Evolutionary conservation across 352 stramenopile species (phyloP).

Genomic region (Phytophthora uliginosa): DNA sequence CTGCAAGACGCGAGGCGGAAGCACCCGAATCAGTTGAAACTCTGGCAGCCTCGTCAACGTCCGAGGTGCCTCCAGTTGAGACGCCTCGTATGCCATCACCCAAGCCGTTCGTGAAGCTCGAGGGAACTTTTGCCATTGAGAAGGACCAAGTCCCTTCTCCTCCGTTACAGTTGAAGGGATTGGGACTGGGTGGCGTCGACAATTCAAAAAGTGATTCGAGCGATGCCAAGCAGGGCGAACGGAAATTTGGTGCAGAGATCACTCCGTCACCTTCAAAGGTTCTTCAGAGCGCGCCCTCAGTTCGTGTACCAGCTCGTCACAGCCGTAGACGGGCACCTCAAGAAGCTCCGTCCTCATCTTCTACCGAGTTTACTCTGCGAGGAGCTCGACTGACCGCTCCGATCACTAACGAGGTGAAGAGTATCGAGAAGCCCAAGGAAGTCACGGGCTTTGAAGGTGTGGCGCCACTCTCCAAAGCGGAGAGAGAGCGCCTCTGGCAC

Average conservation of each 20-base stretch:
- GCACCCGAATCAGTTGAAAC: background rate
- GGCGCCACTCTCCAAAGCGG: slow-evolving; percentile 40
- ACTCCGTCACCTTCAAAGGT: background rate
- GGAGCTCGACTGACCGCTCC: slow-evolving; percentile 16
- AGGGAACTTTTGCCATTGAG: background rate
- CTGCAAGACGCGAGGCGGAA: slow-evolving; percentile 10
- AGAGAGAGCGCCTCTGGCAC: slow-evolving; percentile 54
- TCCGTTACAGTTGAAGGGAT: slow-evolving; percentile 19
- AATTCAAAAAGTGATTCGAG: background rate
- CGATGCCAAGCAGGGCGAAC: background rate
- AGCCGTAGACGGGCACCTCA: background rate
- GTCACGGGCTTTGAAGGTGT: slow-evolving; percentile 19
- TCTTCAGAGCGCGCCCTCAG: background rate
- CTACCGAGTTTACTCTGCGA: slow-evolving; percentile 23
- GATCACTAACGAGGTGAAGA: slow-evolving; percentile 1
- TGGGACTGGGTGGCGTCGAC: slow-evolving; percentile 6
- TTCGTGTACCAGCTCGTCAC: background rate
- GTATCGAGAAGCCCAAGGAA: background rate
- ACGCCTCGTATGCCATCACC: background rate
- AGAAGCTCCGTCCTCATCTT: background rate
- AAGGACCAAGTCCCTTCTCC: background rate
- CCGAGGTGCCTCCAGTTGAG: background rate
- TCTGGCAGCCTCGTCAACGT: background rate
- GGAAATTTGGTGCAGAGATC: background rate
- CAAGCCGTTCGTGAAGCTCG: slow-evolving; percentile 30